Evolutionary conservation across 2,329 filamentous ascomycete genomes (phyloP), one percentile per base, ranked within the genome.

Genomic region (Chaetomium strumarium): DNA sequence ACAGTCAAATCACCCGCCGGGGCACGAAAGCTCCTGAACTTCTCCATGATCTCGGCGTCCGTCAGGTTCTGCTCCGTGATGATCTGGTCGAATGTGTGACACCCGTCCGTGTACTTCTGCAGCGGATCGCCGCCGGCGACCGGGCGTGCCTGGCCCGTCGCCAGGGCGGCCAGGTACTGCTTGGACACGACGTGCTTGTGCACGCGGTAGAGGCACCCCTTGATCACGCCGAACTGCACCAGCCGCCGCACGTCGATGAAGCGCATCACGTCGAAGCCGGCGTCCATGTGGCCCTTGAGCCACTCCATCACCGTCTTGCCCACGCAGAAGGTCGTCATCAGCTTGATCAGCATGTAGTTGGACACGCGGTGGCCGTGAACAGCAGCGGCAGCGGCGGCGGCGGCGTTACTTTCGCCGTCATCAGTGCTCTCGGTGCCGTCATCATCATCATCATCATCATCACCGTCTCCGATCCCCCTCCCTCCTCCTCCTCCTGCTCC

Each of bases 181-280:
- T 81, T 82, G 4, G 79, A 83, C 1, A 95, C 81, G 29, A 90
- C 87, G 66, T 95, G 95, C 67, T 93, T 95, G 72, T 97, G 90
- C 38, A 96, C 85, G 33, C 93, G 83, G 69, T 96, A 96, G 20
- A 99, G 72, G 60, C 95, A 88, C 14, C 92, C 91, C 71, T 97
- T 97, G 68, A 97, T 95, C 54, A 96, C 80, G 52, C 92, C 93
- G 64, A 97, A 99, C 54, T 95, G 95, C 58, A 97, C 89, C 58
- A 99, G 85, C 29, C 93, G 85, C 12, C 93, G 83, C 51, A 96
- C 83, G 67, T 99, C 93, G 52, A 99, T 83, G 63, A 85, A 85
- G 12, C 79, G 75, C 9, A 96, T 76, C 37, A 87, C 77, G 53
- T 83, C 77, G 56, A 84, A 76, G 0, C 80, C 81, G 42, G 75